phyloP scores from a whole-genome alignment of 106 monocot genomes.

The Phalaenopsis equestris region DNA sequence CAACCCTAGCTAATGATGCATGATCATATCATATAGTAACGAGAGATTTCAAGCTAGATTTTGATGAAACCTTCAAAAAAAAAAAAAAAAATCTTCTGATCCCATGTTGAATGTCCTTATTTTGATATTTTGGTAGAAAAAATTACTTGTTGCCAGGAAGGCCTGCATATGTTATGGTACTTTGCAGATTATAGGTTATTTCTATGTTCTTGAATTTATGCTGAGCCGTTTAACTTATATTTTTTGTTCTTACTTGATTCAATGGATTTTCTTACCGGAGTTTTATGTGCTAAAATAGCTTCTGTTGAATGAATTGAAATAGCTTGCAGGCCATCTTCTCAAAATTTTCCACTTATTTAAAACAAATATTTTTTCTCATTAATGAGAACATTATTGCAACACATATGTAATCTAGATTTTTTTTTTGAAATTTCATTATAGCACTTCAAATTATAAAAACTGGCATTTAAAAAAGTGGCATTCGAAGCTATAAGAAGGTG shows the following conservation, averaged over 20 bases:
- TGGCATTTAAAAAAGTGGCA: neutral
- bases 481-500: neutral
- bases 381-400: neutral
- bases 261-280: neutral
- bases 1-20: neutral
- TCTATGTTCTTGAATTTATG: neutral
- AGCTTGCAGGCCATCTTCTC: neutral
- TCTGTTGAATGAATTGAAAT: neutral
- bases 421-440: neutral
- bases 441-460: neutral
- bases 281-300: neutral
- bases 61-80: neutral
- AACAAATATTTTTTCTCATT: neutral
- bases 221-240: neutral
- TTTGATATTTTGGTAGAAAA: neutral
- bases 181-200: neutral
- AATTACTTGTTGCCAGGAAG: neutral
- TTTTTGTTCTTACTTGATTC: neutral
- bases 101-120: too few species aligned
- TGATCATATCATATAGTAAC: neutral
- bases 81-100: neutral
- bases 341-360: neutral
- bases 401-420: neutral
- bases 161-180: neutral
- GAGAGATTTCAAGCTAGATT: neutral